A percentile compares a stretch with the other conserved stretches of the same genome.
Conservation (phyloP, 257 asterid genomes). For the Penstemon newberryi region DNA sequence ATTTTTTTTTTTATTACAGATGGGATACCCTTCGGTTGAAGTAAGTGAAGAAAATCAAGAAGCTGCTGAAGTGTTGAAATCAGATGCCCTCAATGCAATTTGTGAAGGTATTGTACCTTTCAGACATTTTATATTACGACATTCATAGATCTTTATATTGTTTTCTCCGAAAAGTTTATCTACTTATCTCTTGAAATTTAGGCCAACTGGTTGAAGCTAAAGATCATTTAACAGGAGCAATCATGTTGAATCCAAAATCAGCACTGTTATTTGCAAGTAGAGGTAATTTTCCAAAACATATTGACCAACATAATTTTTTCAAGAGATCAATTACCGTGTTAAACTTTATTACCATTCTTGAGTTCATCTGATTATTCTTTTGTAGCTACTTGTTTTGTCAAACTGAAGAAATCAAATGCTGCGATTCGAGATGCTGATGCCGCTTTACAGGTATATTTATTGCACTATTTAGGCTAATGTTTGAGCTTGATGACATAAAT, state of each 20-base stretch:
- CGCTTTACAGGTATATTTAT: slow-evolving; percentile 50
- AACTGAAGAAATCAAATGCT: slow-evolving; percentile 75
- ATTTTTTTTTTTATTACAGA: slow-evolving; percentile 38
- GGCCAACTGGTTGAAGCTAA: slow-evolving; percentile 47
- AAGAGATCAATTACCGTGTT: too few species aligned
- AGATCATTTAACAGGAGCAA: slow-evolving; percentile 51
- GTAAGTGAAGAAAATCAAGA: slow-evolving; percentile 55
- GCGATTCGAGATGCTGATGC: slow-evolving; percentile 79
- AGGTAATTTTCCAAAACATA: slow-evolving; percentile 40
- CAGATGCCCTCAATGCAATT: slow-evolving; percentile 55
- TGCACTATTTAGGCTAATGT: slow-evolving; percentile 7
- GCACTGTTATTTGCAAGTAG: slow-evolving; percentile 57
- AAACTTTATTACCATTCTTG: slow-evolving; percentile 7
- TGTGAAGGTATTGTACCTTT: slow-evolving; percentile 41
- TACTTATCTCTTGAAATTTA: slow-evolving; percentile 6
- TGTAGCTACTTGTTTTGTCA: slow-evolving; percentile 57
- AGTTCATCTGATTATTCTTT: slow-evolving; percentile 14
- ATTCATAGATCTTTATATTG: background rate
- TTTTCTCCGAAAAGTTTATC: slow-evolving; percentile 1
- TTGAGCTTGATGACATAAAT: slow-evolving; percentile 1
- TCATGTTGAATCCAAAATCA: slow-evolving; percentile 56
- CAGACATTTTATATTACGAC: background rate
- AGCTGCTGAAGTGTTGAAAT: slow-evolving; percentile 48
- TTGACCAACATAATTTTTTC: background rate
- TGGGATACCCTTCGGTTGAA: slow-evolving; percentile 57